Base-by-base conservation (phyloP, 2,329 filamentous ascomycete species). In the Arthrinium phaeospermum region DNA sequence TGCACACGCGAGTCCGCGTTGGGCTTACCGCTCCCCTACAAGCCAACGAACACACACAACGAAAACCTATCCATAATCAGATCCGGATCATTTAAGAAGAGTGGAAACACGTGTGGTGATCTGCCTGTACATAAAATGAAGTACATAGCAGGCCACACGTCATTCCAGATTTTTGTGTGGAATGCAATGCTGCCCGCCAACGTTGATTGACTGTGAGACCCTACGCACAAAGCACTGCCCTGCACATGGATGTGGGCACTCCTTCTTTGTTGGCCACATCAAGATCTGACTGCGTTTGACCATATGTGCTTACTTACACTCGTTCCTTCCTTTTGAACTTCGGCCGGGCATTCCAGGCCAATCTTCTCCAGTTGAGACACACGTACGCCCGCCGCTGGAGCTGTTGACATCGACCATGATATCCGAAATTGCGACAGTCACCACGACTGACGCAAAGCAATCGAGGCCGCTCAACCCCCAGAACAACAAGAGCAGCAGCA, bases 31-130 rank as follows among this genome's bases (percentile, higher is more conserved):
- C 53, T 30, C 51, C 34, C 30, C 30, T 61, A n/a, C 53, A 61
- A 27, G 53, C 30, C 30, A 61, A 61, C 53, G 22, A 61, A 61
- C 30, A 61, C 30, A 8, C 46, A n/a, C 37, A 41, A 10, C 49
- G 30, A 30, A 30, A 61, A 37, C 53, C 53, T 27, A 37, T 22
- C 53, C 19, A 61, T 37, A 37, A 61, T 34, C 51, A 57, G 57
- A 37, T 64, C 22, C 57, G 34, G 57, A 64, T 64, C 57, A 64
- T 64, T 41, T 64, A 19, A 64, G 57, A 41, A 64, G 30, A 64
- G 57, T 64, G 57, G 57, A 41, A 64, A 64, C 34, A 12, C 27
- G 22, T 37, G n/a, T 41, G 57, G 57, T n/a, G 57, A 41, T 64
- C 57, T 64, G 53, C 27, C 27, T 34, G 30, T 57, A 37, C 53